A percentile compares a stretch with the other conserved stretches of the same genome.
phyloP scores from a whole-genome alignment of 441 rosid species.

The Rhodomyrtus psidioides region DNA sequence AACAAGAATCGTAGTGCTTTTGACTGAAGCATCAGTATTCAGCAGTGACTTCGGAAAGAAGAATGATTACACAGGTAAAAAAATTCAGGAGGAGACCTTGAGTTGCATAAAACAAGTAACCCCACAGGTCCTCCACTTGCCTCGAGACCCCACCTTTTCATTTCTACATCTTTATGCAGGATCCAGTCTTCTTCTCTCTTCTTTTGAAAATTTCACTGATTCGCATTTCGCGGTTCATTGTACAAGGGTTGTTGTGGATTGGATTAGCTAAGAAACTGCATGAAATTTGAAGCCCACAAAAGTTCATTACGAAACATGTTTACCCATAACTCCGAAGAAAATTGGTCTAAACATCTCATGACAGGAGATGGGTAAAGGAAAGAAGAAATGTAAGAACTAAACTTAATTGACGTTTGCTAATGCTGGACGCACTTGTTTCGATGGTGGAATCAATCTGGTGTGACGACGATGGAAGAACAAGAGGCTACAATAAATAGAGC shows the following conservation, averaged over 20 bases:
- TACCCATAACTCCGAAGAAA: constrained; percentile 3
- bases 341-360: not conserved
- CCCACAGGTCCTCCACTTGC: constrained; percentile 29
- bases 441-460: not conserved
- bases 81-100: constrained; percentile 20
- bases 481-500: constrained; percentile 28
- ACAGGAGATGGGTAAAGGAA: not conserved
- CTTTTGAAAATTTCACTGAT: not conserved
- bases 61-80: constrained; percentile 32
- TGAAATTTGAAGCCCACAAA: not conserved
- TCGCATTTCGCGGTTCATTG: constrained; percentile 6
- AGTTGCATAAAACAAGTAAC: constrained; percentile 21
- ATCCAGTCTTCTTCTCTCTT: not conserved
- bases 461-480: constrained; percentile 9
- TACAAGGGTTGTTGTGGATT: constrained; percentile 5
- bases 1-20: constrained; percentile 1
- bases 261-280: not conserved
- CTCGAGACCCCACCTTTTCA: constrained; percentile 5
- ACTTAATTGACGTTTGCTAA: not conserved
- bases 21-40: constrained; percentile 13
- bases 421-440: not conserved
- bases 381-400: not conserved
- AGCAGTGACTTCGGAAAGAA: not conserved
- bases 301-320: not conserved
- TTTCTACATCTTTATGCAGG: constrained; percentile 1